phyloP scores from a whole-genome alignment of 2,329 filamentous ascomycete genomes.

The Penicillium paneum region DNA sequence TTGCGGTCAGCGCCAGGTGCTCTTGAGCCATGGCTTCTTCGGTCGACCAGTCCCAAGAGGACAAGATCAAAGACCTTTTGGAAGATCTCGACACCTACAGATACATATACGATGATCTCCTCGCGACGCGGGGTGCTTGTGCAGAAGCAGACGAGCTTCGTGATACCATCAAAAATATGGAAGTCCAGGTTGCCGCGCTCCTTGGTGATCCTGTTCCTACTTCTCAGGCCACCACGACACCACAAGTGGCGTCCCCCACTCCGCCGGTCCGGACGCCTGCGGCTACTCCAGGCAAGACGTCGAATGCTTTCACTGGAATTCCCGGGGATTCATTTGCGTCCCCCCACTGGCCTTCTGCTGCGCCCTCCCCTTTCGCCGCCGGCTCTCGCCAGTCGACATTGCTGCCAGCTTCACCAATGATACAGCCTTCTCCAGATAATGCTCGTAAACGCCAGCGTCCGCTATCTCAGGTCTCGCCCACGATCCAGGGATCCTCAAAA shows the following conservation, averaged over 20 bases:
- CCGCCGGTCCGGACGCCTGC: not conserved
- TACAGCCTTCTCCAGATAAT: not conserved
- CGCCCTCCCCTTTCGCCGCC: conserved; percentile 16
- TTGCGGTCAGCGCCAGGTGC: not conserved
- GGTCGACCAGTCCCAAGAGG: conserved; percentile 20
- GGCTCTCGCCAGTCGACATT: not conserved
- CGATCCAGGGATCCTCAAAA: conserved; percentile 13
- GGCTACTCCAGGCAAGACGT: not conserved
- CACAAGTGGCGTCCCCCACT: not conserved
- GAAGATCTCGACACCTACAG: conserved; percentile 35
- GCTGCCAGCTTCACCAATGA: not conserved
- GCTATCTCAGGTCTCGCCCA: conserved; percentile 9
- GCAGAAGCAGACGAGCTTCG: conserved; percentile 28
- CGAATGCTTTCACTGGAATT: not conserved
- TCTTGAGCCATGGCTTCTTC: conserved; percentile 9
- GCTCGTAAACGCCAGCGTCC: conserved; percentile 21
- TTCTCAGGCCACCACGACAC: not conserved
- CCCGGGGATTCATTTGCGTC: conserved; percentile 1
- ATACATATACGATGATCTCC: conserved; percentile 31
- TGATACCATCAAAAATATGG: conserved; percentile 22
- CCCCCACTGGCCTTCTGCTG: conserved; percentile 16
- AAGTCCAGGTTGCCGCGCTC: conserved; percentile 25
- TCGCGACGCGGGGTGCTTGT: conserved; percentile 25
- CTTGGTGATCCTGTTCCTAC: not conserved
- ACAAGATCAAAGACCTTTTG: conserved; percentile 29